Evolutionary conservation across 2,329 filamentous ascomycete species (phyloP), one percentile per base, ranked within the genome.

Genomic region (Amylocarpus encephaloides): DNA sequence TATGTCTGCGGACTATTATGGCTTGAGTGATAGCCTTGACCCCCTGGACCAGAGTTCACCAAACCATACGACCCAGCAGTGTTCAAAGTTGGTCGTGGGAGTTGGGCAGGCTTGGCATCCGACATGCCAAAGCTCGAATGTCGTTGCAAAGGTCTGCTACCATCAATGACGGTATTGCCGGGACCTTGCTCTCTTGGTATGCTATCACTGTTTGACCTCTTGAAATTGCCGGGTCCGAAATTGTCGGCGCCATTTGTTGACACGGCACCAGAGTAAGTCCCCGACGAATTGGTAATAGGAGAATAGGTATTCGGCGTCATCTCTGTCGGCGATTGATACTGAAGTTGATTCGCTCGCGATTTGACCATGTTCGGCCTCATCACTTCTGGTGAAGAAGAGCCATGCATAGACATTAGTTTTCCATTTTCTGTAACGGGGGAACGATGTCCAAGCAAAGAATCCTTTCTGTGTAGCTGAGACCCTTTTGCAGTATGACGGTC

Each of bases 401-500:
- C 58, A 54, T 59, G 59, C 42, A 51, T 44, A 26, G 58, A 54
- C 18, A 61, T 45, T 7, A 58, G 43, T 32, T 61, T 60, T 6
- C 49, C 48, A 19, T 50, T 51, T 9, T 64, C 61, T 13, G 52
- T 54, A 4, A 54, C 45, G 41, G 59, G 56, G 7, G 74, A 77
- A 30, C 79, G 77, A 54, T 80, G 62, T 19, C 59, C 59, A 19
- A 82, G 72, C 64, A 83, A 75, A 12, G 78, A 81, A 64, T 90
- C 86, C 68, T 86, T 87, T 50, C 85, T 82, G 65, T 84, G 84
- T 48, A 90, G 71, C 54, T 88, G 83, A 15, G 86, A 89, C 44
- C 86, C 86, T 63, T 88, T 86, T 46, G 85, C 86, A 11, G 83
- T 87, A 68, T 92, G 88, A 39, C 88, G 80, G 66, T 92, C 87